These are phyloP conservation scores for Ormosia semicastrata DNA, from an alignment of 306 rosid genomes.

Conservation along the genomic window DNA sequence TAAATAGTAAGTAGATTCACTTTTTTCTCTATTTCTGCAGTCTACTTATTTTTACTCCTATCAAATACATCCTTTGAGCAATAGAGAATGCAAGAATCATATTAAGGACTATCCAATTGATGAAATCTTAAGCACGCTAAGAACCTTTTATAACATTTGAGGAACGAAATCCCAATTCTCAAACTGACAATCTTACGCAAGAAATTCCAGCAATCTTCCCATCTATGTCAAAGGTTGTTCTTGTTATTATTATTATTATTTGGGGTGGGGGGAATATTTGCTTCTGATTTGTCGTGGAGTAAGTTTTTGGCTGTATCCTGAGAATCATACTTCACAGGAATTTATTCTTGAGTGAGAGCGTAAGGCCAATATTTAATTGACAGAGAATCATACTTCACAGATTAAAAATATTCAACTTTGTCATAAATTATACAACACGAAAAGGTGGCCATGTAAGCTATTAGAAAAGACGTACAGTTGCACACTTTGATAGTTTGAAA, in stretches of 20 bases:
- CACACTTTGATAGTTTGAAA: neutral
- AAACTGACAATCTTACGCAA: neutral
- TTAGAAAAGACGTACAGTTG: neutral
- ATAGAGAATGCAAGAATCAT: neutral
- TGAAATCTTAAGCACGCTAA: neutral
- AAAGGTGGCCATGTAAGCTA: neutral
- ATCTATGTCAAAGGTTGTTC: neutral
- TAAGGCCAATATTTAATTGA: neutral
- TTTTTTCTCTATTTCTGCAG: neutral
- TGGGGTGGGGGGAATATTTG: neutral
- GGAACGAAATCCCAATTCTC: neutral
- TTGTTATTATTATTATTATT: neutral
- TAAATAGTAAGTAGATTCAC: neutral
- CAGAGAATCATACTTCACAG: conserved; percentile 8
- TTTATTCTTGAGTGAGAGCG: neutral
- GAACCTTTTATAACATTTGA: neutral
- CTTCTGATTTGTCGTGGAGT: neutral
- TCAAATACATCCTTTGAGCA: neutral
- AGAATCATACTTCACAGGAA: neutral
- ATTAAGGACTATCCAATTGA: neutral
- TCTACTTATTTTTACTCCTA: neutral
- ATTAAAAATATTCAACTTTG: neutral
- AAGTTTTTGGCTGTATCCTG: neutral
- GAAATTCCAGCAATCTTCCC: neutral
- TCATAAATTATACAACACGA: neutral